Conservation (phyloP, 768 basidiomycete genomes). For the Mycena filopes region DNA sequence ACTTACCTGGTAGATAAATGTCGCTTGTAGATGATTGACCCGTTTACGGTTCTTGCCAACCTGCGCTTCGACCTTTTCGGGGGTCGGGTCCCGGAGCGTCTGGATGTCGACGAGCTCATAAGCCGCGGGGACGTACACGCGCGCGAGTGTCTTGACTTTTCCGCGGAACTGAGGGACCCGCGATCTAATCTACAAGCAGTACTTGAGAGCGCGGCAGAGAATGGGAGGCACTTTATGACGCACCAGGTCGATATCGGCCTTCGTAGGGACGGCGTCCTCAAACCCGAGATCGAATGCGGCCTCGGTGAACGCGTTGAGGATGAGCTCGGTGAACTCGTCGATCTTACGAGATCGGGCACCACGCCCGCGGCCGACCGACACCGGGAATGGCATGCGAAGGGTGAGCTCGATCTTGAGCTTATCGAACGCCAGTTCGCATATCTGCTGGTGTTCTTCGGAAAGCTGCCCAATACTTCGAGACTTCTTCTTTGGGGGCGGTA, state of each 20-base stretch:
- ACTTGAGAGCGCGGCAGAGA: neutral
- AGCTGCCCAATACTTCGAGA: neutral
- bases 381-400: neutral
- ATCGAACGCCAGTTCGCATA: neutral
- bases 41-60: neutral
- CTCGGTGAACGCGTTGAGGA: neutral
- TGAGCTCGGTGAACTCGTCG: constrained; percentile 8
- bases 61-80: neutral
- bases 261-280: neutral
- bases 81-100: neutral
- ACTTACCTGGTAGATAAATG: neutral
- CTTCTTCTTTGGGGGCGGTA: neutral
- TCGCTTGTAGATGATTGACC: neutral
- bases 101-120: neutral
- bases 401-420: constrained; percentile 7
- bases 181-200: neutral
- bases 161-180: constrained; percentile 9
- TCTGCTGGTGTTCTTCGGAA: neutral
- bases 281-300: neutral
- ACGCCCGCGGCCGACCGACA: neutral
- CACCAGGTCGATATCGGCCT: constrained; percentile 1
- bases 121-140: neutral
- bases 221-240: neutral
- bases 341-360: neutral
- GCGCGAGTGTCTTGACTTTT: neutral